Conservation (phyloP, 306 rosid genomes). For the Purshia tridentata region DNA sequence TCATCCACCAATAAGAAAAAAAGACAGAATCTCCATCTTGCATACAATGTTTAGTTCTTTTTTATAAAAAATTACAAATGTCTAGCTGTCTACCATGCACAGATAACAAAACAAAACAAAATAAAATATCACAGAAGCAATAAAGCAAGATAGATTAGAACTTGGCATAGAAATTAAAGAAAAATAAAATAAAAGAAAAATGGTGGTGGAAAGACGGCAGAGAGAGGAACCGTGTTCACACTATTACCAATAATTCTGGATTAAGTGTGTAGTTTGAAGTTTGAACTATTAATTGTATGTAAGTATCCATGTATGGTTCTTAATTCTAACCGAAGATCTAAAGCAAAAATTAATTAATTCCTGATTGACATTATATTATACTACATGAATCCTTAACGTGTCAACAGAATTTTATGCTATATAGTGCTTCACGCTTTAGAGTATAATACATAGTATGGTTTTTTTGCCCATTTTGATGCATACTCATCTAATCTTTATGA, state of each 20-base stretch:
- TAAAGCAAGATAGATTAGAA: too few relatives aligned
- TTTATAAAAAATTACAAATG: too few relatives aligned
- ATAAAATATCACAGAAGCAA: too few relatives aligned
- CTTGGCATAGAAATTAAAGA: too few relatives aligned
- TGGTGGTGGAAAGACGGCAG: neutral
- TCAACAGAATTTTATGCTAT: neutral
- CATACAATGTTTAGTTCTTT: neutral
- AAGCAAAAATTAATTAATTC: neutral
- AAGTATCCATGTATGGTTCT: neutral
- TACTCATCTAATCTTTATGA: neutral
- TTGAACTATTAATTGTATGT: too few relatives aligned
- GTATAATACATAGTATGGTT: neutral
- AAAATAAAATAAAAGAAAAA: too few relatives aligned
- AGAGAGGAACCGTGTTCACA: neutral
- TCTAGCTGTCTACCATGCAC: neutral
- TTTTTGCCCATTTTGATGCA: neutral
- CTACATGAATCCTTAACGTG: neutral
- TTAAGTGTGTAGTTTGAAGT: too few relatives aligned
- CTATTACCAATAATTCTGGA: too few relatives aligned
- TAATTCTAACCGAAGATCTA: neutral
- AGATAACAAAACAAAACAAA: neutral
- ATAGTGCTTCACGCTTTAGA: too few relatives aligned
- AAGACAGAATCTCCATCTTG: neutral
- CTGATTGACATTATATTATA: neutral
- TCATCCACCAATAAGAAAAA: neutral